Conservation (phyloP, 345 rosid species). For the Triadica sebifera region DNA sequence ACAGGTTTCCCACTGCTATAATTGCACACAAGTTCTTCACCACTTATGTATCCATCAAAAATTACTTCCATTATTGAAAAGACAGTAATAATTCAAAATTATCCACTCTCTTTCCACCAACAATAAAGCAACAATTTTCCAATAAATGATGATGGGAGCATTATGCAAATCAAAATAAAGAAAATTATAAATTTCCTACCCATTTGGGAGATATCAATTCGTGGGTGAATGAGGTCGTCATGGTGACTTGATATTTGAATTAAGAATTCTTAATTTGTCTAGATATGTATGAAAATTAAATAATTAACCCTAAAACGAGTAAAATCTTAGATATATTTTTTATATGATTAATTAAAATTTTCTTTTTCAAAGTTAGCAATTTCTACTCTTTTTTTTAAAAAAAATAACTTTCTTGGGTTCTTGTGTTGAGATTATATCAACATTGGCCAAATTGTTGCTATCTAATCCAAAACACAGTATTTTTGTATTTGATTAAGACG, state of each 20-base stretch:
- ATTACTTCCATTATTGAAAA: too few relatives aligned
- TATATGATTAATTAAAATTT: background rate
- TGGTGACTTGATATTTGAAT: constrained; percentile 27
- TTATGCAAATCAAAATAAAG: background rate
- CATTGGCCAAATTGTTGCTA: background rate
- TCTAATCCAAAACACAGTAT: background rate
- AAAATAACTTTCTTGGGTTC: background rate
- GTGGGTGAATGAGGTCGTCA: constrained; percentile 28
- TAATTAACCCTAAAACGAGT: too few relatives aligned
- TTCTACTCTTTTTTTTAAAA: background rate
- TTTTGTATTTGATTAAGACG: background rate
- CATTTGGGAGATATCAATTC: background rate
- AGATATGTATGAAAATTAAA: background rate
- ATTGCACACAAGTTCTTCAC: background rate
- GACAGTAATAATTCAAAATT: too few relatives aligned
- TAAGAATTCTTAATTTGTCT: constrained; percentile 11
- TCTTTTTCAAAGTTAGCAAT: background rate
- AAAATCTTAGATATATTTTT: background rate
- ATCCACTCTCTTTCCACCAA: background rate
- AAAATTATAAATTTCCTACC: background rate
- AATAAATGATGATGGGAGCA: constrained; percentile 22
- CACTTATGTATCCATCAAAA: too few relatives aligned
- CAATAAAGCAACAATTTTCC: background rate
- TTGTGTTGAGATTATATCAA: background rate
- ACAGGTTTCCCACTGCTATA: background rate